Conservation (phyloP, 2,329 filamentous ascomycete species). For the Cladophialophora yegresii region DNA sequence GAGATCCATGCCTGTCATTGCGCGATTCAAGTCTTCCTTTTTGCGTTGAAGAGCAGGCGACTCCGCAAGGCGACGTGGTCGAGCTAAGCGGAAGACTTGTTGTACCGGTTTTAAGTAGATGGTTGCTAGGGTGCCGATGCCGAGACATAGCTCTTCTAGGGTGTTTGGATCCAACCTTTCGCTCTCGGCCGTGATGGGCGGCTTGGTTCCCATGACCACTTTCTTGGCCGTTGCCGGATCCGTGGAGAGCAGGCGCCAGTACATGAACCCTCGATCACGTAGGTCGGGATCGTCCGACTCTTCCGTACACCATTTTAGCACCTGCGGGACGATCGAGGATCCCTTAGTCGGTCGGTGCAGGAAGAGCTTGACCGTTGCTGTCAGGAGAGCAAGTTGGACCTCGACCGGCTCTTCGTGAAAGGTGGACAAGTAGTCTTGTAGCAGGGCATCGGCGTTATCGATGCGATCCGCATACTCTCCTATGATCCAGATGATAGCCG, state of each 20-base stretch:
- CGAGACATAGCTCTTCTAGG: conserved; percentile 94
- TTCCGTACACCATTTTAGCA: conserved; percentile 97
- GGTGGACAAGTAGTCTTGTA: conserved; percentile 92
- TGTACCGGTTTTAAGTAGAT: conserved; percentile 98
- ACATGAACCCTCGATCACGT: conserved; percentile 96
- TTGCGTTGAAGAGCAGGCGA: conserved; percentile 82
- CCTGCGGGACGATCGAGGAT: conserved; percentile 87
- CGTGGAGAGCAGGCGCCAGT: conserved; percentile 93
- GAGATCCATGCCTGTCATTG: conserved; percentile 22
- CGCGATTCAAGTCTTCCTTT: conserved; percentile 49
- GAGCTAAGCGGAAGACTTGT: conserved; percentile 88
- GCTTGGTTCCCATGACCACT: conserved; percentile 97
- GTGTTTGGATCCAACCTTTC: conserved; percentile 90
- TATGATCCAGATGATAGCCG: conserved; percentile 99
- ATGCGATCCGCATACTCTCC: conserved; percentile 97
- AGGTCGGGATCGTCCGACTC: conserved; percentile 99
- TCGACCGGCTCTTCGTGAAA: conserved; percentile 95
- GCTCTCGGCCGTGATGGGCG: conserved; percentile 90
- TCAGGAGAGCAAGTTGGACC: conserved; percentile 90
- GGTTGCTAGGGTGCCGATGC: conserved; percentile 91
- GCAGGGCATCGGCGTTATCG: conserved; percentile 88
- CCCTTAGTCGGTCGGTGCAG: conserved; percentile 95
- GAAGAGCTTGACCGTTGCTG: conserved; percentile 95
- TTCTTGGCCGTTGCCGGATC: conserved; percentile 83
- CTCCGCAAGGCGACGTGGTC: conserved; percentile 75